These are phyloP conservation scores for Tripterygium wilfordii DNA, from an alignment of 177 flowering plant species.

Conservation along the genomic window DNA sequence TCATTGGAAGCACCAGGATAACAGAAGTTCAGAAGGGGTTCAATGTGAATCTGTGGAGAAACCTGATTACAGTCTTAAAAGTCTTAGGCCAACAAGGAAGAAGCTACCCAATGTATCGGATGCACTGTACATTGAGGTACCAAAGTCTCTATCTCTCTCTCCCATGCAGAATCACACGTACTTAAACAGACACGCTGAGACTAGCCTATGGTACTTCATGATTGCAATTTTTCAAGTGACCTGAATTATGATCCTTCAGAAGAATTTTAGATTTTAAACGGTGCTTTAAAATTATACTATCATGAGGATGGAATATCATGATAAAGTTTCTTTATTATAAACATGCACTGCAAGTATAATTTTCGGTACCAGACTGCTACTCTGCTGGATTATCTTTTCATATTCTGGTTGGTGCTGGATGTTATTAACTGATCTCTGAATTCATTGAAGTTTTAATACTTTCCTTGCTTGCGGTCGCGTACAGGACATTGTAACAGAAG, in stretches of 20 bases:
- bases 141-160: not conserved
- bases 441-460: not conserved
- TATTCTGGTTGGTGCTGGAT: not conserved
- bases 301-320: too few species aligned
- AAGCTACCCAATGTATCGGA: constrained; percentile 37
- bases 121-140: constrained; percentile 62
- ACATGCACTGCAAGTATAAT: too few species aligned
- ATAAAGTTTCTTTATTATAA: too few species aligned
- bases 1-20: constrained; percentile 60
- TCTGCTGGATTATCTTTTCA: too few species aligned
- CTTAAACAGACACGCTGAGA: too few species aligned
- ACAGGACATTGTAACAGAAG: constrained; percentile 68
- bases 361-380: too few species aligned
- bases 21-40: constrained; percentile 36
- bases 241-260: too few species aligned
- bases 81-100: constrained; percentile 45
- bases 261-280: too few species aligned
- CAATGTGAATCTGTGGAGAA: constrained; percentile 21
- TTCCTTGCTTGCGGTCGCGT: constrained; percentile 1
- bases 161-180: too few species aligned
- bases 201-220: too few species aligned
- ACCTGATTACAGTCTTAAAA: constrained; percentile 35
- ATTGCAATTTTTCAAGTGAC: too few species aligned
- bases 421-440: not conserved
- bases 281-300: too few species aligned